Conservation (phyloP, 768 basidiomycete species). For the Sistotremastrum suecicum region DNA sequence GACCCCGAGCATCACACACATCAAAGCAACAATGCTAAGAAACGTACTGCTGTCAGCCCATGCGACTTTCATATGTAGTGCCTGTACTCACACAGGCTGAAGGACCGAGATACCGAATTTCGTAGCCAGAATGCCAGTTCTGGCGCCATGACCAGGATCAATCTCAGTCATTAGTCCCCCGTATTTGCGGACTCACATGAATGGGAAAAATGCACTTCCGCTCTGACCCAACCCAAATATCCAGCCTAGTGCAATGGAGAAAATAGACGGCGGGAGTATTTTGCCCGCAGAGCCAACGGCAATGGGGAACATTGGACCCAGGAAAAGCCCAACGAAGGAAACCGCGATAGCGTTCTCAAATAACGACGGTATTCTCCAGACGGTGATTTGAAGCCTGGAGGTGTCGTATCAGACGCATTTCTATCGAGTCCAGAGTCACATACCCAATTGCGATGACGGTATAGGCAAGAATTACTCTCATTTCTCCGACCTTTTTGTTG, state of each 20-base stretch:
- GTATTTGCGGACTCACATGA: constrained; percentile 21
- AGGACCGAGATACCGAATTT: constrained; percentile 45
- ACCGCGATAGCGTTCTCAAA: constrained; percentile 39
- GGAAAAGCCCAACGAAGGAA: constrained; percentile 36
- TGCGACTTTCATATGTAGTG: not conserved
- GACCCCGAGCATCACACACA: no score
- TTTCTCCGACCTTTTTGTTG: constrained; percentile 33
- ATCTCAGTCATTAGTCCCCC: not conserved
- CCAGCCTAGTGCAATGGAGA: constrained; percentile 36
- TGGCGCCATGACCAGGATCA: no score
- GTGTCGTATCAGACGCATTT: constrained; percentile 1
- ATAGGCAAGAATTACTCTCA: constrained; percentile 22
- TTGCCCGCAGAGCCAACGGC: constrained; percentile 57
- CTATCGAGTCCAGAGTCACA: not conserved
- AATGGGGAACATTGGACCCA: constrained; percentile 37
- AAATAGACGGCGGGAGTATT: constrained; percentile 56
- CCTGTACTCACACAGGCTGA: constrained; percentile 37
- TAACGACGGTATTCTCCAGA: constrained; percentile 44
- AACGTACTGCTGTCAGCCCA: not conserved
- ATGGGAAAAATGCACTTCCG: constrained; percentile 61
- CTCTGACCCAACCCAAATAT: constrained; percentile 40
- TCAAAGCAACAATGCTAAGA: no score
- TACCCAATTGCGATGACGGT: constrained; percentile 13
- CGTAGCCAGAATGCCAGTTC: constrained; percentile 48
- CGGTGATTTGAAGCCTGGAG: constrained; percentile 33